phyloP scores from a whole-genome alignment of 495 filamentous ascomycete genomes.

The Penicillium soppii region DNA sequence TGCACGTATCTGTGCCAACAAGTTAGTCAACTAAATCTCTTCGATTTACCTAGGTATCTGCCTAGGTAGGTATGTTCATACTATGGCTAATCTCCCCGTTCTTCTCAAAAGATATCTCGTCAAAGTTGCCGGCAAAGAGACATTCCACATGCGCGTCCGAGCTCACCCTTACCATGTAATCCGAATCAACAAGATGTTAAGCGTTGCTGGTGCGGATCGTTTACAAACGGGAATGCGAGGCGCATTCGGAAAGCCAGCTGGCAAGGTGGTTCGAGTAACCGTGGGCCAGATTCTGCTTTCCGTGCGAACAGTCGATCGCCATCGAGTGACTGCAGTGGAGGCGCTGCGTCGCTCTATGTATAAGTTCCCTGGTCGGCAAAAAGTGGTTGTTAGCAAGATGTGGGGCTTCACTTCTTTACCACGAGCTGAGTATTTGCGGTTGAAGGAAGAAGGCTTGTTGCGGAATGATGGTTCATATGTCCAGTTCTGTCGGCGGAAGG shows the following conservation, averaged over 20 bases:
- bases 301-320: conserved; percentile 90
- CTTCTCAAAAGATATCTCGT: conserved; percentile 70
- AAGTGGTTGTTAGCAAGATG: conserved; percentile 99
- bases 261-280: conserved; percentile 96
- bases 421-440: conserved; percentile 68
- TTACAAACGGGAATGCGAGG: conserved; percentile 99
- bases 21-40: conserved; percentile 63
- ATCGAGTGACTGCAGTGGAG: conserved; percentile 92
- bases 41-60: too few species aligned
- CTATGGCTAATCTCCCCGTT: too few species aligned
- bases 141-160: conserved; percentile 97
- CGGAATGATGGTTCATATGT: conserved; percentile 94
- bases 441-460: conserved; percentile 79
- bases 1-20: conserved; percentile 99
- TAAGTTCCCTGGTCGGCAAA: conserved; percentile 99
- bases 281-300: conserved; percentile 98
- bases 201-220: conserved; percentile 99
- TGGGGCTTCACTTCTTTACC: conserved; percentile 92
- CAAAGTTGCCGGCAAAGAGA: conserved; percentile 96
- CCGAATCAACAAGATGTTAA: conserved; percentile 99
- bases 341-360: conserved; percentile 98
- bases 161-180: conserved; percentile 99
- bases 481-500: conserved; percentile 88
- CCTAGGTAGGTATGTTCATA: too few species aligned
- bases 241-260: conserved; percentile 99